These are phyloP conservation scores for Tuctoria greenei DNA, from an alignment of 176 grass and related monocot species.

Conservation along the genomic window DNA sequence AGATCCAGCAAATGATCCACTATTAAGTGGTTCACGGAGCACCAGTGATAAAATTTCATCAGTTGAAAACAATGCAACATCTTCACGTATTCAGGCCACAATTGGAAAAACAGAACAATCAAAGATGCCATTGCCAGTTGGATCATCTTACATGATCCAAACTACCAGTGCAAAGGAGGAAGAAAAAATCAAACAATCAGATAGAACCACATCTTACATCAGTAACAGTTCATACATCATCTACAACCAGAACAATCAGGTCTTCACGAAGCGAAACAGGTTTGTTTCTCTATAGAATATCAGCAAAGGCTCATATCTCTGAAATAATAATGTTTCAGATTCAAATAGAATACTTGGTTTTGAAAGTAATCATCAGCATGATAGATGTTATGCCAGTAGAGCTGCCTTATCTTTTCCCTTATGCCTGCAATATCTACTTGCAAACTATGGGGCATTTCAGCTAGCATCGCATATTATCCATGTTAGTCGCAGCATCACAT, in stretches of 20 bases:
- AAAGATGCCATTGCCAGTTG: conserved; percentile 3
- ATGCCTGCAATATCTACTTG: not conserved
- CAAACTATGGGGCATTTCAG: conserved; percentile 1
- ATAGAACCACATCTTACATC: not conserved
- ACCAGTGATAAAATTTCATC: not conserved
- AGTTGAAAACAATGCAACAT: not conserved
- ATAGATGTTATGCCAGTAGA: not conserved
- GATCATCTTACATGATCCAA: conserved; percentile 19
- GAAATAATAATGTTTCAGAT: not conserved
- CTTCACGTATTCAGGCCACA: not conserved
- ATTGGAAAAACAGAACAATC: conserved; percentile 18
- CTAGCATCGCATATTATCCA: not conserved
- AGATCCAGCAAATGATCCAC: conserved; percentile 25
- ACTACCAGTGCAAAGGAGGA: not conserved
- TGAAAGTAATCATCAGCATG: not conserved
- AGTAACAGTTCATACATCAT: not conserved
- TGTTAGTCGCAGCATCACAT: not conserved
- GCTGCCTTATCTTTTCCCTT: not conserved
- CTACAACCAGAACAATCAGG: not conserved
- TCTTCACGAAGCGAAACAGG: not conserved
- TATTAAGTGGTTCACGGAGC: not conserved
- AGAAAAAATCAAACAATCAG: not conserved
- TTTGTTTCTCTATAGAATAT: conserved; percentile 31
- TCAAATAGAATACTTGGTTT: not conserved
- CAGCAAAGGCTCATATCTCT: not conserved